Evolutionary conservation across 768 basidiomycete species (phyloP).

Genomic region (Suillus brevipes): DNA sequence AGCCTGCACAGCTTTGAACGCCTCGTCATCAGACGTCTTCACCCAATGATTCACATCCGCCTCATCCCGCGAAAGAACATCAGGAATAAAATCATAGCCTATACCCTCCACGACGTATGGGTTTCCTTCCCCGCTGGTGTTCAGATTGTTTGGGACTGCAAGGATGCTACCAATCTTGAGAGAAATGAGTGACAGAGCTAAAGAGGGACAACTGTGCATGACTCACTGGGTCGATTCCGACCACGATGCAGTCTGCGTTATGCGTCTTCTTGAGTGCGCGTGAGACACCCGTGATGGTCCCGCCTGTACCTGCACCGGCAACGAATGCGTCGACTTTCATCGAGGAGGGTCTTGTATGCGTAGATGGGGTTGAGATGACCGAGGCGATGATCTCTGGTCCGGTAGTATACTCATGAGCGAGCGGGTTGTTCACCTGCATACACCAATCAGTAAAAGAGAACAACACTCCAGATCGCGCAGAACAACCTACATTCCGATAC

Average conservation of each 20-base stretch:
- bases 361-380: conserved; percentile 64
- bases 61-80: conserved; percentile 71
- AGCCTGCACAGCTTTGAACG: conserved; percentile 71
- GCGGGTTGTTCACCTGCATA: conserved; percentile 72
- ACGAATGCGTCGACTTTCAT: conserved; percentile 79
- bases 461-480: not conserved
- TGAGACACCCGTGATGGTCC: conserved; percentile 88
- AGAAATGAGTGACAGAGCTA: conserved; percentile 12
- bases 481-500: conserved; percentile 66
- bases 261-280: conserved; percentile 77
- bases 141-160: conserved; percentile 67
- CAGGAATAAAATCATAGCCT: conserved; percentile 91
- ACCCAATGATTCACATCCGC: conserved; percentile 74
- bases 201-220: not conserved
- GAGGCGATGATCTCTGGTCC: conserved; percentile 91
- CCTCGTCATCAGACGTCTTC: conserved; percentile 80
- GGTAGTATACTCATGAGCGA: conserved; percentile 89
- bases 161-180: conserved; percentile 85
- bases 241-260: conserved; percentile 68
- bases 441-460: conserved; percentile 3
- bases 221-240: conserved; percentile 91
- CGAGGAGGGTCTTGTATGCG: conserved; percentile 56
- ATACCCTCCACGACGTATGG: conserved; percentile 93
- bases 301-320: conserved; percentile 92
- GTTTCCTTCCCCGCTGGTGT: conserved; percentile 46